A percentile compares a stretch with the other conserved stretches of the same genome.
Evolutionary conservation across 129 eudicot species (phyloP).

Genomic region (Centrapalus pauciflorus): DNA sequence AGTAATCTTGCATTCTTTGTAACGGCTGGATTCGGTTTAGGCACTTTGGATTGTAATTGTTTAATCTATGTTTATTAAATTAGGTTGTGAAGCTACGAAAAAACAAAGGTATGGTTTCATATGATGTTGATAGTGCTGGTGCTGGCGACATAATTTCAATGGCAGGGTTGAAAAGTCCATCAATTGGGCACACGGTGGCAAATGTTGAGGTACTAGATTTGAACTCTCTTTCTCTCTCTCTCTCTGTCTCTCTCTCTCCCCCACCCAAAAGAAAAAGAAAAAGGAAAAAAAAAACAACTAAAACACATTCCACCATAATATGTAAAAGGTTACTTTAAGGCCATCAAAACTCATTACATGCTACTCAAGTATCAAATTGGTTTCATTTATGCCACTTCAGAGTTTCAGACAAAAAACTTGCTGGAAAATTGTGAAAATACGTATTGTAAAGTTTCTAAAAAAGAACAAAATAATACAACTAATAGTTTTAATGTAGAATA

Average conservation of each 20-base stretch:
- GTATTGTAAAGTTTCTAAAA: too few species aligned
- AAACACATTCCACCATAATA: too few species aligned
- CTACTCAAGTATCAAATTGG: too few species aligned
- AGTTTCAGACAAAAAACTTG: too few species aligned
- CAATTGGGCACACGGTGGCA: constrained; percentile 91
- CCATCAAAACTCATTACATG: too few species aligned
- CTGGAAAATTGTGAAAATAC: too few species aligned
- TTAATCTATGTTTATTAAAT: constrained; percentile 1
- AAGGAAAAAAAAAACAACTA: too few species aligned
- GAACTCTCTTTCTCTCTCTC: neutral
- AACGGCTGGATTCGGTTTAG: constrained; percentile 6
- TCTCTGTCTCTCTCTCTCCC: neutral
- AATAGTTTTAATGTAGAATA: too few species aligned
- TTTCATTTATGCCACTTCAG: too few species aligned
- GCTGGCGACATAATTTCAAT: constrained; percentile 95
- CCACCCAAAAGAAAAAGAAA: too few species aligned
- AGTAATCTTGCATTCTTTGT: neutral
- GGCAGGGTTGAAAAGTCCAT: constrained; percentile 83
- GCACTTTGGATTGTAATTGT: neutral
- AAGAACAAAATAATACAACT: too few species aligned
- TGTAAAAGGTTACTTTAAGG: too few species aligned
- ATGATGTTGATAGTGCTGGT: constrained; percentile 78
- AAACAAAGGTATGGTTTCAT: constrained; percentile 64
- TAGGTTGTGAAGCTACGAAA: constrained; percentile 85
- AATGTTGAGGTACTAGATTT: constrained; percentile 58